Evolutionary conservation across 2,329 filamentous ascomycete species (phyloP).

Genomic region (Aspergillus sp.): DNA sequence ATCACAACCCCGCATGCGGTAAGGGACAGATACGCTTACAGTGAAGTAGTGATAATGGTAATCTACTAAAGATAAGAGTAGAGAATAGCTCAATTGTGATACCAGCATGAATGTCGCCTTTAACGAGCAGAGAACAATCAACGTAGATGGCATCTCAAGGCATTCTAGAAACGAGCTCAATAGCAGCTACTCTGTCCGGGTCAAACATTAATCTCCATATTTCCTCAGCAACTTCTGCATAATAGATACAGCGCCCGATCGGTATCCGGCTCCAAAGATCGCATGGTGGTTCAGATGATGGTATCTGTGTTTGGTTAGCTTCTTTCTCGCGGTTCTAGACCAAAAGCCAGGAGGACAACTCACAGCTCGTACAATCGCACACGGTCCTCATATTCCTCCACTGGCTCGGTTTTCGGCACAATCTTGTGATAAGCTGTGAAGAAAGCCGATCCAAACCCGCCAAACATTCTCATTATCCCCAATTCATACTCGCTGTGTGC

Average conservation of each 20-base stretch:
- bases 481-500: slow-evolving; percentile 88
- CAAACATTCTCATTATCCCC: slow-evolving; percentile 97
- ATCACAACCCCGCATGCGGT: slow-evolving; percentile 1
- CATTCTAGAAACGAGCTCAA: neutral
- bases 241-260: slow-evolving; percentile 72
- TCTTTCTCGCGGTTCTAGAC: neutral
- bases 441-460: slow-evolving; percentile 74
- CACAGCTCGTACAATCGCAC: slow-evolving; percentile 79
- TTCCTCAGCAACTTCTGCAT: slow-evolving; percentile 74
- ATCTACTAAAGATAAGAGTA: neutral
- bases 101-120: neutral
- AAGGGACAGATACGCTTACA: neutral
- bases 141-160: neutral
- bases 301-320: slow-evolving; percentile 57
- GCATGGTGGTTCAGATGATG: slow-evolving; percentile 89
- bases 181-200: neutral
- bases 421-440: slow-evolving; percentile 74
- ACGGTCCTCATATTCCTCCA: slow-evolving; percentile 81
- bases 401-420: slow-evolving; percentile 77
- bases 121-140: neutral
- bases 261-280: slow-evolving; percentile 80
- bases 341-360: slow-evolving; percentile 42
- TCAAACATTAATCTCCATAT: slow-evolving; percentile 55
- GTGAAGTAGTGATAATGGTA: neutral
- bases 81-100: neutral